Evolutionary conservation across 148 eudicot genomes (phyloP).

Genomic region (Limonium bicolor): DNA sequence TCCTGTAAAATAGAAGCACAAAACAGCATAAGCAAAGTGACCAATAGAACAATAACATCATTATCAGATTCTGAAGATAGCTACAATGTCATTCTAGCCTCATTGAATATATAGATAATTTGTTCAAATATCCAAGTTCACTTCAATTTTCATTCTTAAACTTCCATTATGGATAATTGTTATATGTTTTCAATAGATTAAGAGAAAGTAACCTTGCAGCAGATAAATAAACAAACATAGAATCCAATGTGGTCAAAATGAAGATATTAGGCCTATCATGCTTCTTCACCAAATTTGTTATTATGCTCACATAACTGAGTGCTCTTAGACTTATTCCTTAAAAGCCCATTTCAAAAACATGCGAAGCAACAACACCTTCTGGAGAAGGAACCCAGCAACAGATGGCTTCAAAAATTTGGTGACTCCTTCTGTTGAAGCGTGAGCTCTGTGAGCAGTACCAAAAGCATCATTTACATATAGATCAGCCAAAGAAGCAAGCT

Average conservation of each 20-base stretch:
- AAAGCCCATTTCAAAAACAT: neutral
- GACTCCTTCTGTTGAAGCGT: conserved; percentile 78
- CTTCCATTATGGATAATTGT: neutral
- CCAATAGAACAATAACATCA: too few species aligned
- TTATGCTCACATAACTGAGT: neutral
- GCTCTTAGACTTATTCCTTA: neutral
- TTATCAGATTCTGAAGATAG: too few species aligned
- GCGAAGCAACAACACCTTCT: conserved; percentile 38
- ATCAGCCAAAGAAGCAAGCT: conserved; percentile 78
- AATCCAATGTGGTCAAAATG: neutral
- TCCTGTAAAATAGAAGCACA: conserved; percentile 25
- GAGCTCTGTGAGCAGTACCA: conserved; percentile 78
- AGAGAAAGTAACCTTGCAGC: neutral
- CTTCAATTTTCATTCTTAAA: neutral
- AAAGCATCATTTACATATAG: conserved; percentile 83
- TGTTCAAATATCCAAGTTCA: neutral
- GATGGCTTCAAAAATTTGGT: conserved; percentile 72
- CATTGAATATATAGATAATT: neutral
- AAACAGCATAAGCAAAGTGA: neutral
- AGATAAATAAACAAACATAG: neutral
- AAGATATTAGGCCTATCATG: neutral
- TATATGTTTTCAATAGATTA: neutral
- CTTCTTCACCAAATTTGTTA: neutral
- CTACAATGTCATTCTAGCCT: neutral
- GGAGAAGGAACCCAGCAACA: conserved; percentile 82